Evolutionary conservation across 192 early-diverging fungal species (phyloP), one percentile per base, ranked within the genome.

Genomic region (Umbelopsis sp.): DNA sequence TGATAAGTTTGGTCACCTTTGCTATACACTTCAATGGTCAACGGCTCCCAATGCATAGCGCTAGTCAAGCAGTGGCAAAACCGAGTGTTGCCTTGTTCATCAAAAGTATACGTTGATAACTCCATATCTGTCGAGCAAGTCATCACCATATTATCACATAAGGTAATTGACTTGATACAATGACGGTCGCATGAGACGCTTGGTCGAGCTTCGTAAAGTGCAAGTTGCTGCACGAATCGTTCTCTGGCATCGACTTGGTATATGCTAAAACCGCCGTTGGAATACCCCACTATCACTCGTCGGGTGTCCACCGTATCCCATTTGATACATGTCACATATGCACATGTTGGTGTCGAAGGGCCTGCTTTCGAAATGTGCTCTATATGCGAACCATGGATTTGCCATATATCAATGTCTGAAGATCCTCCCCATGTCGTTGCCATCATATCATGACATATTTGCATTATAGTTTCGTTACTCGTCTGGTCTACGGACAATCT

Each of bases 201-300:
- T 35, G 46, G 37, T 49, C 25, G 27, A 0, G 72, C 51, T 11
- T 22, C 25, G 46, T 74, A 67, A 33, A 21, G 25, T 46, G 49
- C 58, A 10, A 20, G 12, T 52, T 74, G 58, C 4, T 30, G 35
- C 0, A 46, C 0, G 0, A 18, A 64, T 10, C 58, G 16, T 46
- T 58, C 46, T 6, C 47, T 41, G 11, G 58, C 21, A 51, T 72
- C 74, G 27, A 80, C 20, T 41, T 73, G 71, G 66, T 67, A 80
- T 48, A 80, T 46, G 15, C 64, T 67, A 50, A 80, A 77, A 22
- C 75, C 78, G 5, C 78, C 78, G 65, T 73, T 77, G 18, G 71
- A 77, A 73, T 80, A 77, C 9, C 78, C 70, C 21, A 74, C 70
- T 53, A 78, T 58, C 66, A 85, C n/a, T 53, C 67, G 35, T 73